Evolutionary conservation across 805 yeast species (phyloP), one percentile per base, ranked within the genome.

Genomic region (Starmerella sirachaensis): DNA sequence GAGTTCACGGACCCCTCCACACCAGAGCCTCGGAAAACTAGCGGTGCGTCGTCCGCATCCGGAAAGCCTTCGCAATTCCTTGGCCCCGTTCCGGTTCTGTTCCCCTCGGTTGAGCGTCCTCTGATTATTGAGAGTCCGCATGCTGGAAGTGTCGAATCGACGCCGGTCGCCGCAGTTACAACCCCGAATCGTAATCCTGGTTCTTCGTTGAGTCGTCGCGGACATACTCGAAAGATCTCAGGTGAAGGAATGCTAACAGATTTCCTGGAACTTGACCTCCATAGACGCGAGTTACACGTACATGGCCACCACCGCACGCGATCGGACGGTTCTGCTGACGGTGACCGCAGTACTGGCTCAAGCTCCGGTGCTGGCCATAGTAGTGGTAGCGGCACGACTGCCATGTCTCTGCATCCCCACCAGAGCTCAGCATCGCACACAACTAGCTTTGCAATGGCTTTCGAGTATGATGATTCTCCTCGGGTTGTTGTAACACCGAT

Each of bases 401-500:
- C 14, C 31, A 16, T 11, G 31, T 18, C 12, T 17, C 31, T n/a
- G 18, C 31, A 14, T 13, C 11, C 24, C 10, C 10, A 8, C 24
- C n/a, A n/a, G n/a, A n/a, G n/a, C n/a, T n/a, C n/a, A n/a, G n/a
- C n/a, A n/a, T n/a, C n/a, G n/a, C n/a, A n/a, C n/a, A n/a, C n/a
- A n/a, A n/a, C n/a, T n/a, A 19, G 28, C 26, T 19, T 39, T n/a
- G 6, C 33, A 11, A 5, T 38, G 25, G 16, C 34, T 2, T 19
- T 42, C 11, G 48, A 38, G 12, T 9, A 31, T 26, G 48, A 44
- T 11, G 10, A 26, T 5, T 35, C 45, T 2, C 47, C 49, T 3
- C 21, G 33, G 6, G 29, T 26, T 16, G 33, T 49, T 19, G 31
- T 49, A 20, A 51, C 55, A 6, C 55, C 55, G 1, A 28, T 51